Evolutionary conservation across 1,284 basidiomycete species (phyloP), one percentile per base, ranked within the genome.

Genomic region (Tilletia horrida): DNA sequence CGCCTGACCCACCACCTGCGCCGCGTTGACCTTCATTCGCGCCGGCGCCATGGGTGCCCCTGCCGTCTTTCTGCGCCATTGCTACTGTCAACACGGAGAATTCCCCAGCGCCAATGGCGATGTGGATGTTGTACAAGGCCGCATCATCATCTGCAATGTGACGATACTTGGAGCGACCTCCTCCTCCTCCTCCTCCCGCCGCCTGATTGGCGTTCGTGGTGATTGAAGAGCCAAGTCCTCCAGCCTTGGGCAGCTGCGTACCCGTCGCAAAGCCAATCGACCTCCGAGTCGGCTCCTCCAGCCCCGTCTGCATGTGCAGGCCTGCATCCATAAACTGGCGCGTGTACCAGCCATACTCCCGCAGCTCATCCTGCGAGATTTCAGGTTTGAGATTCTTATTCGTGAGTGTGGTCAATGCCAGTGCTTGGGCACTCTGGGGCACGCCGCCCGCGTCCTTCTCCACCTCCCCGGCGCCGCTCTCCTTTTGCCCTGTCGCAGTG

Each of bases 101-200:
- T 25, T 59, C 55, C 3, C 55, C 55, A 13, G 55, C 9, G 27
- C 27, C 55, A 3, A 59, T 29, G 13, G 55, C 55, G 16, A 59
- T 27, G 14, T 59, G 55, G n/a, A 4, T 59, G 29, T 59, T 29
- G 27, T 59, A 59, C 29, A 59, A 27, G 14, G 55, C 55, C 11
- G 55, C 55, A 59, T 59, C 55, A 6, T 59, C 55, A 29, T 59
- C 55, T 27, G 55, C 55, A 35, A 59, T 59, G 55, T 59, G 55
- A 31, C 55, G 23, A 29, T 35, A 59, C 55, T 59, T 59, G 13
- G 55, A 40, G 8, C 55, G 55, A 35, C 55, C 27, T 16, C 25
- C 29, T 25, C 55, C 55, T 8, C 13, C 52, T 14, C 18, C 14
- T 13, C 23, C 7, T 9, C 3, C 14, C 23, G 52, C 27, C 16